Base-by-base conservation (phyloP, 1,284 basidiomycete species). In the Calocybe gambosa region DNA sequence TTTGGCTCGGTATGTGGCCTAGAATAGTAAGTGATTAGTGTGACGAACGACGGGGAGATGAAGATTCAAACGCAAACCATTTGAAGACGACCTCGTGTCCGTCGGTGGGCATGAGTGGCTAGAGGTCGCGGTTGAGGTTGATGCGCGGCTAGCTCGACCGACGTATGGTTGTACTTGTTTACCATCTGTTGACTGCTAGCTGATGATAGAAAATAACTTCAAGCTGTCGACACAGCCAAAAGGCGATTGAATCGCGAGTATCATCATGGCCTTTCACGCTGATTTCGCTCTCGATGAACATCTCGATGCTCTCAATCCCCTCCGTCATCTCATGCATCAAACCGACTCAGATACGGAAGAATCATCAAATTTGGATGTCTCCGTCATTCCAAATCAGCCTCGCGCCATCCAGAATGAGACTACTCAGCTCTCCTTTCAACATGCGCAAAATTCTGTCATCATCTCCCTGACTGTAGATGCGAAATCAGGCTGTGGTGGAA, bases 401-500 rank as follows among this genome's bases (percentile, higher is more conserved):
- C 73, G 69, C 47, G 80, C 79, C 5, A 63, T 80, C 41, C 63
- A 61, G 47, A 65, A 76, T 49, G 69, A 78, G 46, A 65, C 68
- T 5, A 65, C 79, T 50, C 62, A 63, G 9, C 65, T 83, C 39
- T 64, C 69, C 7, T 79, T 82, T 56, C 56, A 66, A 37, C 51
- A 55, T 28, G 23, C 38, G 13, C 50, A 50, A 23, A 38, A 36
- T 21, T 53, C 58, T 20, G 58, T 80, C 51, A 57, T 63, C 1
- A 65, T 85, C 49, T 62, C 61, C 37, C 73, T 91, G 36, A 66
- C 69, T 26, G 75, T 92, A 2, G 89, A 93, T 60, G 82, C 89
- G 23, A 76, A 80, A 34, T 87, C 85, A 18, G 93, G 93, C 2
- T 96, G 93, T 62, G 93, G 93, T 12, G 93, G 93, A 0, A 78